Evolutionary conservation across 192 early-diverging fungal species (phyloP), one percentile per base, ranked within the genome.

Genomic region (Geosiphon pyriformis): DNA sequence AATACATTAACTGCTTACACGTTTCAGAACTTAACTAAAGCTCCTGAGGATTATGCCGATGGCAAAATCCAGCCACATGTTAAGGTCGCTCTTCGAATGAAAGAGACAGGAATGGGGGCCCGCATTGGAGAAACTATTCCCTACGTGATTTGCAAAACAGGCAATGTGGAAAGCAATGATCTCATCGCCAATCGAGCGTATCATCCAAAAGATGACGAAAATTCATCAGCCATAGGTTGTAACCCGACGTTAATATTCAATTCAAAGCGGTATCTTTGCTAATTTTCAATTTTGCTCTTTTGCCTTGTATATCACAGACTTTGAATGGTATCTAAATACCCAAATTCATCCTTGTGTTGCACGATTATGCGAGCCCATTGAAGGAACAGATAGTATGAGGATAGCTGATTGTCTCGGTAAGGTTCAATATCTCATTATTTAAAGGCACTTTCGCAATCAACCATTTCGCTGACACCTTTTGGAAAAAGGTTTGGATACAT

Each of bases 301-400:
- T n/a, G n/a, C n/a, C n/a, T n/a, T n/a, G n/a, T n/a, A n/a, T n/a
- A n/a, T n/a, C n/a, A n/a, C 67, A 74, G 83, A 99, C 71, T 74
- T 74, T 61, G 92, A 97, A 58, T 99, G 95, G 91, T 99, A 99
- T 71, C 72, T 98, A 34, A 80, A 82, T 47, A 90, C 92, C 48
- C 96, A 99, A 72, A 84, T 99, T 0, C 84, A 93, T 65, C 94
- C 96, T 4, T 93, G 94, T 4, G 73, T 95, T 20, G 77, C 83
- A 0, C 87, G 96, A 68, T 74, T 98, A 18, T 87, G 90, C 31
- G 88, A 80, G 51, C 90, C 90, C 10, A 89, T 99, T 23, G 88
- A 92, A 29, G 94, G 87, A 50, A 95, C 92, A 0, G 89, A 96
- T 60, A 76, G 82, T 30, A 73, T 79, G 17, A 78, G 85, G 3